phyloP scores from a whole-genome alignment of 805 yeast species.

The Wickerhamiella slavikovae region DNA sequence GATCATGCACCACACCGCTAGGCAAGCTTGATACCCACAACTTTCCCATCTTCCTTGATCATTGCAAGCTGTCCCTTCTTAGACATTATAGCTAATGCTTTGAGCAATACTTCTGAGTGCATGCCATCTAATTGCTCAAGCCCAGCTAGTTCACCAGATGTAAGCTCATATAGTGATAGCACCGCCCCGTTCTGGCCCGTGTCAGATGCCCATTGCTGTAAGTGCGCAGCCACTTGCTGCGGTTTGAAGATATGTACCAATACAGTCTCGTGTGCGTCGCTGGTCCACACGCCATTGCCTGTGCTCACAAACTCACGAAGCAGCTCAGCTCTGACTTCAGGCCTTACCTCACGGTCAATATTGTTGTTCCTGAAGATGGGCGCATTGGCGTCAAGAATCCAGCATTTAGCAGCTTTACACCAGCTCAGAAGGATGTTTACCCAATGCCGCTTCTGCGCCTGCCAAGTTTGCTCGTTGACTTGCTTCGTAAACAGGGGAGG shows the following conservation, averaged over 20 bases:
- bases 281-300: conserved; percentile 36
- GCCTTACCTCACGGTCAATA: conserved; percentile 25
- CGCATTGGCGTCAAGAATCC: conserved; percentile 24
- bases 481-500: conserved; percentile 89
- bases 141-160: conserved; percentile 43
- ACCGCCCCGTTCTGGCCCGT: conserved; percentile 65
- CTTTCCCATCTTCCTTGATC: conserved; percentile 44
- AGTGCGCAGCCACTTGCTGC: conserved; percentile 41
- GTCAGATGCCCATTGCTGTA: conserved; percentile 51
- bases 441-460: conserved; percentile 71
- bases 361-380: conserved; percentile 15
- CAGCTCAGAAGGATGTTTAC: conserved; percentile 36
- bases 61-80: conserved; percentile 55
- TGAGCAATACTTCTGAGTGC: conserved; percentile 32
- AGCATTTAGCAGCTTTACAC: conserved; percentile 34
- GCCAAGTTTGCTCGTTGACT: conserved; percentile 59
- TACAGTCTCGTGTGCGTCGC: conserved; percentile 15
- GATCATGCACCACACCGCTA: too few species aligned
- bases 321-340: conserved; percentile 34
- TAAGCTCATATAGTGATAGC: conserved; percentile 62
- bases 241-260: conserved; percentile 49
- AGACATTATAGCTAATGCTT: conserved; percentile 36
- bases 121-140: conserved; percentile 47
- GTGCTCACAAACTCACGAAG: conserved; percentile 33
- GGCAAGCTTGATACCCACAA: conserved; percentile 45